phyloP scores from a whole-genome alignment of 192 early-diverging fungal genomes.

The Backusella macrospora region DNA sequence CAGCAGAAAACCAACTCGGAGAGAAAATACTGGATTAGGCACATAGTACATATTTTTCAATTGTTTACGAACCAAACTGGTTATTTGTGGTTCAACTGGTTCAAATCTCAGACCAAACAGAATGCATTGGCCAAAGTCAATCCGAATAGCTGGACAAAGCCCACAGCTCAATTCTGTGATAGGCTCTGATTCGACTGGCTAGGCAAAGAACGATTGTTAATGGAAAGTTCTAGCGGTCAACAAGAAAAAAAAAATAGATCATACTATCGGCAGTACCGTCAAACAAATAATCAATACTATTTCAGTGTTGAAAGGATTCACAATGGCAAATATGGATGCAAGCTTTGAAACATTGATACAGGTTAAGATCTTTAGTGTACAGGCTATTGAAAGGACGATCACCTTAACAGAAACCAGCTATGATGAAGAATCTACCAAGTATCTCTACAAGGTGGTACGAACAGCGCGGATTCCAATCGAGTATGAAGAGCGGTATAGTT shows the following conservation, averaged over 20 bases:
- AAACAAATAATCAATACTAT: conserved; percentile 21
- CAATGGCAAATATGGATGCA: conserved; percentile 25
- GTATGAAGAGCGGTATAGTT: conserved; percentile 17
- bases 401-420: conserved; percentile 24
- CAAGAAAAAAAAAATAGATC: conserved; percentile 15
- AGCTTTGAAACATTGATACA: conserved; percentile 26
- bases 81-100: conserved; percentile 16
- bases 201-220: conserved; percentile 7
- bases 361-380: conserved; percentile 25
- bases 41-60: conserved; percentile 21
- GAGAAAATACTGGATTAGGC: conserved; percentile 15
- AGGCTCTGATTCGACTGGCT: conserved; percentile 20
- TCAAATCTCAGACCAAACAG: conserved; percentile 10
- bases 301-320: conserved; percentile 23
- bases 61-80: conserved; percentile 23
- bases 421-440: conserved; percentile 23
- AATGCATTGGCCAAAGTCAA: conserved; percentile 16
- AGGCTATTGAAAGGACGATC: conserved; percentile 26
- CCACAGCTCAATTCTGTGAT: conserved; percentile 2
- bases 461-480: conserved; percentile 20
- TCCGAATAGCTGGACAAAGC: conserved; percentile 5
- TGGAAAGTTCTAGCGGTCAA: conserved; percentile 20
- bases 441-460: conserved; percentile 22
- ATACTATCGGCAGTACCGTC: conserved; percentile 12
- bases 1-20: background rate